Base-by-base conservation (phyloP, 2,329 filamentous ascomycete species). In the Ascochyta lentis region DNA sequence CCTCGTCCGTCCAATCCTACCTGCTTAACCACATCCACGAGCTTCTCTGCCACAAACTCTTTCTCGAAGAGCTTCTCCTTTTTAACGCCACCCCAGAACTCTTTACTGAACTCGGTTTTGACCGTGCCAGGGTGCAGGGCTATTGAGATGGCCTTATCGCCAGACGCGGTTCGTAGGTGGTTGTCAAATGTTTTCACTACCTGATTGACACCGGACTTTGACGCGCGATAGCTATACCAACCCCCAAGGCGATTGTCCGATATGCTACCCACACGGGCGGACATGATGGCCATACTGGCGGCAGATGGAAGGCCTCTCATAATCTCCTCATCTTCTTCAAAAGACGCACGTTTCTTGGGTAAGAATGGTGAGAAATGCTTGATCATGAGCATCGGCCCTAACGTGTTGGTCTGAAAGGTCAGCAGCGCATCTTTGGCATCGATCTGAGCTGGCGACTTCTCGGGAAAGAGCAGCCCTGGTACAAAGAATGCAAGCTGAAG, bases 71-170 rank as follows among this genome's bases (percentile, higher is more conserved):
- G 76, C 73, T 88, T 86, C 63, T 83, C 80, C 41, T 80, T 76
- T 66, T 80, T 80, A 38, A 89, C 86, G 37, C 80, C 84, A 0
- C 69, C 79, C 90, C 90, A 94, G 69, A 90, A 95, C 39, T 86
- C 86, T 66, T 80, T 82, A 60, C 87, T 91, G 58, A 96, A 77
- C 9, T 83, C 87, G 46, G 91, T 95, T 78, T 83, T 87, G 44
- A 95, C 90, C 1, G 91, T 95, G 3, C 91, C 91, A 1, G 91
- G 91, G 75, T 95, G 91, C 68, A 95, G 82, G 9, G 83, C 84
- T 10, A 96, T 77, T 1, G 86, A 86, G 61, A 92, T 79, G 0
- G 89, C 89, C 47, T 84, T 86, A 0, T 84, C 82, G 0, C 82
- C 86, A 55, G 83, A 82, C 38, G 81, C 80, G 4, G 81, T 78